Evolutionary conservation across 208 protist genomes (phyloP), one percentile per base, ranked within the genome.

Genomic region (Acanthamoeba quina): DNA sequence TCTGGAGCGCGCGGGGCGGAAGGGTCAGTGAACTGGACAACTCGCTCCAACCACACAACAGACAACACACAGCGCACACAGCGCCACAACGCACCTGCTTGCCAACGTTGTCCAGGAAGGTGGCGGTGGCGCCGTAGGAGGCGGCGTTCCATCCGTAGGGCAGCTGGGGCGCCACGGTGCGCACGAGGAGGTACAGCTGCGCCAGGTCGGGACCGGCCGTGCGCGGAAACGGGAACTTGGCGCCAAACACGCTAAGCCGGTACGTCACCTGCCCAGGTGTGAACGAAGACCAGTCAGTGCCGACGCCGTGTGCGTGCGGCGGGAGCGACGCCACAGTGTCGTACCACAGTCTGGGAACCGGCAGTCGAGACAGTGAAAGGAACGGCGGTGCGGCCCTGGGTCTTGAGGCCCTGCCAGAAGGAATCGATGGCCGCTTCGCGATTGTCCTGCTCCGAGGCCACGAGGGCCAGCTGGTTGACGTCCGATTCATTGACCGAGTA

Each of bases 61-160:
- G n/a, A n/a, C n/a, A n/a, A n/a, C n/a, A n/a, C n/a, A n/a, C n/a
- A n/a, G n/a, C n/a, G 24, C 24, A 6, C 21, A 74, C 13, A 26
- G n/a, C n/a, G n/a, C n/a, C n/a, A n/a, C 11, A 47, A 3, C 70
- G 29, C 11, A 78, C 70, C 37, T 80, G 72, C 44, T 80, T 80
- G 72, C 41, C 41, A 11, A 80, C 72, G 24, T 80, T 19, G 24
- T 80, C 72, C 17, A 15, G 41, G 44, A 80, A 80, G 17, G 37
- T 34, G 17, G 72, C 72, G 24, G 21, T 7, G 24, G 72, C 37
- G 11, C 72, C 72, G 41, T 31, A 80, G 41, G 72, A 80, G n/a
- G 72, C 72, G 6, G 37, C 41, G 41, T 80, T 80, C 72, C 72
- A 80, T 4, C 72, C 72, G 31, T 80, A 80, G 72, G 72, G 72